Percentiles rank a stretch among this genome's conserved stretches.
Evolutionary conservation across 345 rosid genomes (phyloP).

Genomic region (Isatis tinctoria): DNA sequence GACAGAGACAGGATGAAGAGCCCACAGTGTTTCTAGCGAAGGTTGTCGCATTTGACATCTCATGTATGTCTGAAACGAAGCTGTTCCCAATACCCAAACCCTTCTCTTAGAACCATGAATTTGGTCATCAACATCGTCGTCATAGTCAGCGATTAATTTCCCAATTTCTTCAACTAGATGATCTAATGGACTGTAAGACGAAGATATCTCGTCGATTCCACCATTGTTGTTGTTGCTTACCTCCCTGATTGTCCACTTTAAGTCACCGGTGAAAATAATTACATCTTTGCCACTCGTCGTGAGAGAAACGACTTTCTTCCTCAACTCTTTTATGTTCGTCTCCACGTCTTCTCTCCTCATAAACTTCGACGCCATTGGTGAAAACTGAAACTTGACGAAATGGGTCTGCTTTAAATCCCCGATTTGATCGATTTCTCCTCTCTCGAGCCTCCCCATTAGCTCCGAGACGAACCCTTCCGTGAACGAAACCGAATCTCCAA

Average conservation of each 20-base stretch:
- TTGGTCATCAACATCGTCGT: constrained; percentile 40
- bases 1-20: constrained; percentile 75
- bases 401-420: constrained; percentile 48
- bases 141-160: constrained; percentile 39
- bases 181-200: constrained; percentile 50
- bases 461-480: constrained; percentile 57
- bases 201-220: constrained; percentile 9
- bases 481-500: constrained; percentile 60
- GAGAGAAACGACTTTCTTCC: constrained; percentile 50
- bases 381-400: constrained; percentile 64
- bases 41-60: constrained; percentile 81
- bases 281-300: constrained; percentile 46
- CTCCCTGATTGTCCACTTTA: constrained; percentile 59
- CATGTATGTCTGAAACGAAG: constrained; percentile 73
- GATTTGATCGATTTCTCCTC: constrained; percentile 56
- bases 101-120: constrained; percentile 13
- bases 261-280: constrained; percentile 71
- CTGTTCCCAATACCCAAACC: constrained; percentile 76
- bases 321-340: constrained; percentile 51
- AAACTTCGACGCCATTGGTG: constrained; percentile 55
- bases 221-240: constrained; percentile 5
- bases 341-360: constrained; percentile 75
- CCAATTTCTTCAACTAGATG: constrained; percentile 65
- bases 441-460: constrained; percentile 53
- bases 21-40: constrained; percentile 75